Percentiles rank a stretch among this genome's conserved stretches.
phyloP scores from a whole-genome alignment of 495 filamentous ascomycete species.

The Penicillium tannophilum region DNA sequence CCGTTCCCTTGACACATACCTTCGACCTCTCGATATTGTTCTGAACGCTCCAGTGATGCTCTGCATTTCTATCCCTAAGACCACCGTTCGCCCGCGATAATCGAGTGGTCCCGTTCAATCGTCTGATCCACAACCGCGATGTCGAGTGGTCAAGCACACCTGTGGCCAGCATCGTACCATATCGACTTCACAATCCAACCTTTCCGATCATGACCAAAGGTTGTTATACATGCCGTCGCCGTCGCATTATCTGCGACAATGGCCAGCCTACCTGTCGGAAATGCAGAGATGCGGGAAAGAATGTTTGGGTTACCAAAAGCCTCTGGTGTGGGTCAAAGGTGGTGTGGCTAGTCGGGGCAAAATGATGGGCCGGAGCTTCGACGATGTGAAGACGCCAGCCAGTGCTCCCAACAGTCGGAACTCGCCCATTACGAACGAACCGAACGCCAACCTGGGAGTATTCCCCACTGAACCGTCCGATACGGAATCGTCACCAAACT shows the following conservation, averaged over 20 bases:
- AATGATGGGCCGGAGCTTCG: slow-evolving; percentile 54
- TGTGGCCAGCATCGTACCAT: slow-evolving; percentile 18
- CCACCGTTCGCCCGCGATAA: slow-evolving; percentile 17
- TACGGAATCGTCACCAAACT: slow-evolving; percentile 21
- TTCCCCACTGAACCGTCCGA: slow-evolving; percentile 24
- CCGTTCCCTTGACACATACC: neutral
- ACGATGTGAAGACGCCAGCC: slow-evolving; percentile 32
- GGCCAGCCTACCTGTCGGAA: slow-evolving; percentile 63
- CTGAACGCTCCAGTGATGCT: slow-evolving; percentile 1
- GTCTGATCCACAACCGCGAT: slow-evolving; percentile 26
- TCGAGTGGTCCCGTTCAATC: slow-evolving; percentile 7
- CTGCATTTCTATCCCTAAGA: neutral
- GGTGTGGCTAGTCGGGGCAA: slow-evolving; percentile 52
- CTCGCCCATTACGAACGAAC: neutral
- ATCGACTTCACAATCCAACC: slow-evolving; percentile 16
- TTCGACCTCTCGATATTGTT: neutral
- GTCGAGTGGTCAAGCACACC: slow-evolving; percentile 27
- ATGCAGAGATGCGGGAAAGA: slow-evolving; percentile 62
- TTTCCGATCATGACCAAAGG: slow-evolving; percentile 46
- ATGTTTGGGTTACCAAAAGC: slow-evolving; percentile 64
- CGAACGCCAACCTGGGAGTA: slow-evolving; percentile 12
- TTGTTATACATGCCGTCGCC: slow-evolving; percentile 53
- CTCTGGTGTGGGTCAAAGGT: slow-evolving; percentile 54
- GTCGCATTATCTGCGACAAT: slow-evolving; percentile 61
- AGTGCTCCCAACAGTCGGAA: slow-evolving; percentile 7